Percentiles rank a stretch among this genome's conserved stretches.
phyloP scores from a whole-genome alignment of 2,329 filamentous ascomycete species.

The Stagonosporopsis rhizophila region DNA sequence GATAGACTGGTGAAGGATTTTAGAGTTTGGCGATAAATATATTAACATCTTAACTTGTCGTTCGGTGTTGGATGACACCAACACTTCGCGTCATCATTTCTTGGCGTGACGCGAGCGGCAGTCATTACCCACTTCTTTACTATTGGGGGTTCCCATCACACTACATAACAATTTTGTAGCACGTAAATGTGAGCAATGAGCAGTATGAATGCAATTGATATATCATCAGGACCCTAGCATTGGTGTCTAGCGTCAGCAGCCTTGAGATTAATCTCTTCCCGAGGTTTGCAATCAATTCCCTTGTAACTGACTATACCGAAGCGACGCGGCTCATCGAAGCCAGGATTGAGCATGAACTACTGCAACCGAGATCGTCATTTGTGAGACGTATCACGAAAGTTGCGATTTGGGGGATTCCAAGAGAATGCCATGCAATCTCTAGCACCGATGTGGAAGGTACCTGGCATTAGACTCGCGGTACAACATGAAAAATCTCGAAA shows the following conservation, averaged over 20 bases:
- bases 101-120: background rate
- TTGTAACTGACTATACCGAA: background rate
- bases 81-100: background rate
- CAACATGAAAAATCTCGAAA: constrained; percentile 1
- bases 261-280: background rate
- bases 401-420: constrained; percentile 9
- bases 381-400: constrained; percentile 8
- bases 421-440: constrained; percentile 19
- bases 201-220: no score
- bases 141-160: no score
- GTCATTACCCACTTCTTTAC: background rate
- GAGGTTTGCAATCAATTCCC: background rate
- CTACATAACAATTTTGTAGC: no score
- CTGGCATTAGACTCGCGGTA: constrained; percentile 5
- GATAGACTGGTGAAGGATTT: no score
- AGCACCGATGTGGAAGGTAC: constrained; percentile 14
- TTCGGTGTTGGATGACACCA: background rate
- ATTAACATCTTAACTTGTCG: no score
- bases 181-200: no score
- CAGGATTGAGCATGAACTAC: background rate
- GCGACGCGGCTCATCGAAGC: background rate
- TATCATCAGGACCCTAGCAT: no score
- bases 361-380: constrained; percentile 18
- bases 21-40: no score
- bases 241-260: no score